Base-by-base conservation (phyloP, 1,284 basidiomycete species). In the Rhodofomes roseus region DNA sequence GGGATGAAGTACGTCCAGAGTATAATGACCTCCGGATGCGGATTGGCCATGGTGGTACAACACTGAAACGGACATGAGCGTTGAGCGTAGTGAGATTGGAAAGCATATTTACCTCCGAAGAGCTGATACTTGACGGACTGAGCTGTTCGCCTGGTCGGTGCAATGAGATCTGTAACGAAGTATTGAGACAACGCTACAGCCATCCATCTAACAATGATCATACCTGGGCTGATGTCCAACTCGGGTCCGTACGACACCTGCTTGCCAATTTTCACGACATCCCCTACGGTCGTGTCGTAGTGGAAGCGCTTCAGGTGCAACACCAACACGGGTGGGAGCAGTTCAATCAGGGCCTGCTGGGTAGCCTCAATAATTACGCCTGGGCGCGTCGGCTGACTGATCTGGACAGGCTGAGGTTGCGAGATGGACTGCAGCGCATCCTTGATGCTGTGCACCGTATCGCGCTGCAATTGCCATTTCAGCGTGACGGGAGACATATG, bases 1-100 rank as follows among this genome's bases (percentile, higher is more conserved):
- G 22, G 93, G 90, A 62, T 94, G 89, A 8, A 96, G 77, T 1
- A 97, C 92, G 64, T 96, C 91, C 48, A 97, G 86, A 1, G 96
- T 99, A 77, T 98, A 99, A 74, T 98, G 96, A 0, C 96, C 96
- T 7, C 96, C 96, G 0, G 88, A 89, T 0, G 96, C 95, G 14
- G 91, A 92, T 51, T 83, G 79, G 1, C 96, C 96, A 69, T 99
- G 96, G 74, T 99, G 96, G 74, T 98, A 98, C 8, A 98, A 79
- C 22, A 91, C 95, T 92, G 67, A 0, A 51, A 37, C 54, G 53
- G 20, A 43, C 34, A 54, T 54, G 23, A 37, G 20, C 20, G 41
- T 31, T 39, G 6, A 31, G 48, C 14, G 46, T 60, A 25, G 36
- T 46, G 52, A 1, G 23, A n/a, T 41, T 20, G 46, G 14, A n/a